Evolutionary conservation across 2,329 filamentous ascomycete species (phyloP), one percentile per base, ranked within the genome.

Genomic region (Apiospora sp.): DNA sequence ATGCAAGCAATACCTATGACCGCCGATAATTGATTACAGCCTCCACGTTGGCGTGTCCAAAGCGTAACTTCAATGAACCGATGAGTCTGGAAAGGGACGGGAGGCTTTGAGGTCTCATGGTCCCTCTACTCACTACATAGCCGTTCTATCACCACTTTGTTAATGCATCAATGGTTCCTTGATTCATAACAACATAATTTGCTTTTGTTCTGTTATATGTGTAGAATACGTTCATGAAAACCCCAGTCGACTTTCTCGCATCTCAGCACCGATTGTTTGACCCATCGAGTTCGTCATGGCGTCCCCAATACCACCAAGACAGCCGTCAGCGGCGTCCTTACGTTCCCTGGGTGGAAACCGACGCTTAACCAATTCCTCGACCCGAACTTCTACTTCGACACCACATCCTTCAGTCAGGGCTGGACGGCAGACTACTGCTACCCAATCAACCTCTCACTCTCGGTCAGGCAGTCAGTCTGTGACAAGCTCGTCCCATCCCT

Each of bases 391-490:
- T 67, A 68, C 76, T 27, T 75, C 76, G 46, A 78, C 76, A 19
- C 72, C 75, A 61, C 72, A 75, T 71, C 73, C 74, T 51, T 69
- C 54, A 61, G 71, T 41, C 41, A 73, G 64, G 27, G 41, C 69
- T 69, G 77, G 78, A 69, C 75, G 75, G 6, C 73, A 54, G 46
- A 77, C 78, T 43, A 76, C 77, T 69, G 72, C 74, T 22, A 79
- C 78, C 30, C 77, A 77, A 30, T 79, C 78, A 14, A 76, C 76
- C 64, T 80, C 80, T 58, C 75, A 76, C 58, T 74, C 76, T 24
- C 73, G 75, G 67, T 77, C 72, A 16, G 72, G 70, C 14, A 74
- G 74, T 73, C 76, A 73, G 46, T 79, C 80, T 54, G 72, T 76
- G n/a, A 76, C 80, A 34, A 81, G 77, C 48, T 74, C 75, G 64